Evolutionary conservation across 306 rosid species (phyloP).

Genomic region (Rosa rugosa): DNA sequence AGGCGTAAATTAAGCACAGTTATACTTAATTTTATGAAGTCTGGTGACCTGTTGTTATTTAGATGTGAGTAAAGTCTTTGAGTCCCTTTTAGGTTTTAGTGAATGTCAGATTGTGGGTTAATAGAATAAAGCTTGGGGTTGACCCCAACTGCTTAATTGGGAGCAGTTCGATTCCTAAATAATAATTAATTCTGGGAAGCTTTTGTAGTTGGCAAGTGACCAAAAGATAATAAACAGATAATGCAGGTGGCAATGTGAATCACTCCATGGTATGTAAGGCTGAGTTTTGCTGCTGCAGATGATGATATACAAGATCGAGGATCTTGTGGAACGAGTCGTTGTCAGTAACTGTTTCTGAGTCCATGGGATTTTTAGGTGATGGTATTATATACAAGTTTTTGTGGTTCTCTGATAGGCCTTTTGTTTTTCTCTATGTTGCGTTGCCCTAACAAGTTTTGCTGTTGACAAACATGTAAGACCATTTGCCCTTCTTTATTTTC

Average conservation of each 20-base stretch:
- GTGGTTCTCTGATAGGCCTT: neutral
- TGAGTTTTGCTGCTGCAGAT: neutral
- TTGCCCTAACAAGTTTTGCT: conserved; percentile 26
- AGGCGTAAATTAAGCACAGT: neutral
- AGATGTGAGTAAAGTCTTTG: conserved; percentile 21
- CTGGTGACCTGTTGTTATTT: conserved; percentile 13
- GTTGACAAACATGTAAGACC: conserved; percentile 21
- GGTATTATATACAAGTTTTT: neutral
- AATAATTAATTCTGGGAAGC: conserved; percentile 27
- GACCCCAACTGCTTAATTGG: conserved; percentile 34
- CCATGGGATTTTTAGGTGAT: neutral
- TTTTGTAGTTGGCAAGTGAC: conserved; percentile 33
- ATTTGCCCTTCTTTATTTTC: neutral
- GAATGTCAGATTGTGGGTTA: conserved; percentile 31
- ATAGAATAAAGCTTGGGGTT: conserved; percentile 29
- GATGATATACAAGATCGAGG: neutral
- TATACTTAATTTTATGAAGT: neutral
- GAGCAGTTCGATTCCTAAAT: neutral
- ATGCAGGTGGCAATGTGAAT: neutral
- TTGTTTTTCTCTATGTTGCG: conserved; percentile 34
- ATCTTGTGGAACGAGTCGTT: conserved; percentile 16
- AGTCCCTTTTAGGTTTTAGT: conserved; percentile 20
- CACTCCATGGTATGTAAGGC: neutral
- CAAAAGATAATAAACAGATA: conserved; percentile 25
- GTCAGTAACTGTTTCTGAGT: conserved; percentile 14